These are phyloP conservation scores for Gynostemma pentaphyllum DNA, from an alignment of 306 rosid genomes.

Conservation along the genomic window DNA sequence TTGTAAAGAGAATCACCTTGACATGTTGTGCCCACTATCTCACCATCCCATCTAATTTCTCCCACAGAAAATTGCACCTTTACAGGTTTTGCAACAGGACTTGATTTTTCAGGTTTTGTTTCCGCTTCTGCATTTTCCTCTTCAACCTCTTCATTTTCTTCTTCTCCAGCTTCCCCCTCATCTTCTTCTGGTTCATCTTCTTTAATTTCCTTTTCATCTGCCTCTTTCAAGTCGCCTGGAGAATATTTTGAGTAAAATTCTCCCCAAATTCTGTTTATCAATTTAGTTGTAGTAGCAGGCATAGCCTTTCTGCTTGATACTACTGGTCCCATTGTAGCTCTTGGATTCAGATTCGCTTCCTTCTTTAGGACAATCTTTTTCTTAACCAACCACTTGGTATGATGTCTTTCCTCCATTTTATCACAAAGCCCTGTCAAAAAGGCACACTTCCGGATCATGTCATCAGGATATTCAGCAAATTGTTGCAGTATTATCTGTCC, in stretches of 20 bases:
- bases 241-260: slow-evolving; percentile 74
- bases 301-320: slow-evolving; percentile 66
- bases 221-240: slow-evolving; percentile 51
- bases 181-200: slow-evolving; percentile 73
- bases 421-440: slow-evolving; percentile 59
- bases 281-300: slow-evolving; percentile 83
- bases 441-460: slow-evolving; percentile 49
- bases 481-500: slow-evolving; percentile 88
- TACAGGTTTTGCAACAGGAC: slow-evolving; percentile 23
- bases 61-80: slow-evolving; percentile 5
- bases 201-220: slow-evolving; percentile 26
- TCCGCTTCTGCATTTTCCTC: slow-evolving; percentile 7
- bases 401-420: slow-evolving; percentile 89
- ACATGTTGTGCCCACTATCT: slow-evolving; percentile 40
- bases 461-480: slow-evolving; percentile 78
- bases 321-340: slow-evolving; percentile 62
- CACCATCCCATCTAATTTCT: slow-evolving; percentile 58
- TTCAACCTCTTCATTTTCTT: slow-evolving; percentile 40
- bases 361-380: slow-evolving; percentile 37
- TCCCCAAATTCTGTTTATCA: slow-evolving; percentile 86
- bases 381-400: slow-evolving; percentile 85
- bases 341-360: slow-evolving; percentile 71
- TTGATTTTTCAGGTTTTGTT: slow-evolving; percentile 30
- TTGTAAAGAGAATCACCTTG: slow-evolving; percentile 43
- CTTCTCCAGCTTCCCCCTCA: slow-evolving; percentile 59